Evolutionary conservation across 106 monocot genomes (phyloP).

Genomic region (Triglochin maritima): DNA sequence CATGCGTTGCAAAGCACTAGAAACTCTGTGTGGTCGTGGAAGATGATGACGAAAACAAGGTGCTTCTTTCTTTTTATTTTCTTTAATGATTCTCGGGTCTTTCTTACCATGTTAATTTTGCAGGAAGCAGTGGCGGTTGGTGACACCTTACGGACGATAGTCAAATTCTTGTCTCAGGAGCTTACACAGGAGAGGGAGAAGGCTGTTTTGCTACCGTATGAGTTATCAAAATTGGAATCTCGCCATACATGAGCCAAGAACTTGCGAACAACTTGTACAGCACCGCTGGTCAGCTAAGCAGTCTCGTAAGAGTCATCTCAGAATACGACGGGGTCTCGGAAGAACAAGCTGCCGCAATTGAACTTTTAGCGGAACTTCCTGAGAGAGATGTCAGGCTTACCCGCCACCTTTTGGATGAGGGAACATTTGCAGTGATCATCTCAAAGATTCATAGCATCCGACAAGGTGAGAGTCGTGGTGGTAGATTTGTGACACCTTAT

Average conservation of each 20-base stretch:
- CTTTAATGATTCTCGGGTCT: slow-evolving; percentile 1
- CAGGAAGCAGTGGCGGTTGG: slow-evolving; percentile 56
- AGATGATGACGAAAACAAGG: slow-evolving; percentile 83
- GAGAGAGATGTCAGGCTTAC: slow-evolving; percentile 61
- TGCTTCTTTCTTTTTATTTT: background rate
- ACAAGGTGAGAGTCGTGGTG: slow-evolving; percentile 50
- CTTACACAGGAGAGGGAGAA: slow-evolving; percentile 61
- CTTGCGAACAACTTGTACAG: slow-evolving; percentile 47
- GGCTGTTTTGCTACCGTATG: slow-evolving; percentile 69
- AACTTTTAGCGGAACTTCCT: slow-evolving; percentile 67
- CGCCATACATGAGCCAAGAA: slow-evolving; percentile 76
- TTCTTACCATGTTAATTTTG: slow-evolving; percentile 16
- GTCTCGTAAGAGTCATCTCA: slow-evolving; percentile 47
- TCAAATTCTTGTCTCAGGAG: slow-evolving; percentile 76
- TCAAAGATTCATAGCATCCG: slow-evolving; percentile 40
- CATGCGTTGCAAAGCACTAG: slow-evolving; percentile 64
- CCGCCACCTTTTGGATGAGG: slow-evolving; percentile 46
- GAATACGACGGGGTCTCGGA: slow-evolving; percentile 66
- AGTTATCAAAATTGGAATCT: slow-evolving; percentile 68
- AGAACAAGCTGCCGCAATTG: slow-evolving; percentile 84
- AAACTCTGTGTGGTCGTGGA: slow-evolving; percentile 80
- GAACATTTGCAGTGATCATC: slow-evolving; percentile 47
- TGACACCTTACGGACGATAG: slow-evolving; percentile 69
- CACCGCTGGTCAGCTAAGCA: slow-evolving; percentile 50
- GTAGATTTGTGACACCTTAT: slow-evolving; percentile 52